phyloP scores from a whole-genome alignment of 345 rosid species.

The Hibiscus mutabilis region DNA sequence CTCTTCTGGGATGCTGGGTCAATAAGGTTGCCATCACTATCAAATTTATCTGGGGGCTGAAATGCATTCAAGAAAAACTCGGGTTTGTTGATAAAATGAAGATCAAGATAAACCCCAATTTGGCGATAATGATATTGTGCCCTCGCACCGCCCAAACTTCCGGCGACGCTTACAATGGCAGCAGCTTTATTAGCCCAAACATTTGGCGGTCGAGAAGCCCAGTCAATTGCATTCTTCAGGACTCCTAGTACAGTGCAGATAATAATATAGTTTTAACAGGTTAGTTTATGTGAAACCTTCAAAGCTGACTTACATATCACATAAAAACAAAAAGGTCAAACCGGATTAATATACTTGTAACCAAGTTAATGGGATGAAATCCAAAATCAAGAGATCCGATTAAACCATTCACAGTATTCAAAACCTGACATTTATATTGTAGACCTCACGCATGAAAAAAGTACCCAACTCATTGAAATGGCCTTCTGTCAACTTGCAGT shows the following conservation, averaged over 20 bases:
- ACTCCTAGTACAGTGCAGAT: slow-evolving; percentile 34
- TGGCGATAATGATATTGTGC: slow-evolving; percentile 82
- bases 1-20: slow-evolving; percentile 43
- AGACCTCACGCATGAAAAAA: background rate
- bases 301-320: background rate
- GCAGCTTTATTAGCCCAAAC: slow-evolving; percentile 84
- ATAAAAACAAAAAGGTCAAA: background rate
- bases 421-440: background rate
- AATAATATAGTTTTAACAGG: background rate
- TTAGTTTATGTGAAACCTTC: background rate
- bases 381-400: background rate
- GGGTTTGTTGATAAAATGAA: slow-evolving; percentile 87
- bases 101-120: slow-evolving; percentile 68
- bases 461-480: background rate
- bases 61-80: slow-evolving; percentile 68
- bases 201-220: slow-evolving; percentile 79
- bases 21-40: slow-evolving; percentile 55
- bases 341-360: background rate
- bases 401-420: background rate
- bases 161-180: slow-evolving; percentile 65
- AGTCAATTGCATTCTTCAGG: slow-evolving; percentile 78
- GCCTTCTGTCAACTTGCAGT: slow-evolving; percentile 3
- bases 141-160: slow-evolving; percentile 53
- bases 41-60: slow-evolving; percentile 77
- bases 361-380: background rate